These are phyloP conservation scores for Hygrophila difformis DNA, from an alignment of 257 asterid genomes.

Conservation along the genomic window DNA sequence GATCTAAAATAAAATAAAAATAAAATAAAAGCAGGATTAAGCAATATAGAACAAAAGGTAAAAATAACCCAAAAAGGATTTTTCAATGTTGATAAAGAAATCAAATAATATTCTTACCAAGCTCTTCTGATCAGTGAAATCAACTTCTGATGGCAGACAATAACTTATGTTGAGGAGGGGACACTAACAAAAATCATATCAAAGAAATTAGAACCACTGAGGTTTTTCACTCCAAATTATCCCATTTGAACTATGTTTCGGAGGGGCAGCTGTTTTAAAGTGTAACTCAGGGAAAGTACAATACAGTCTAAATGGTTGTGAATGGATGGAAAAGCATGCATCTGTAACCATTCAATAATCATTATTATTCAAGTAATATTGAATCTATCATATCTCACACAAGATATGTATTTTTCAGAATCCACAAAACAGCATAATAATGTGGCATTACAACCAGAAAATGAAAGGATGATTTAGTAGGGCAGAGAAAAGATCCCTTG, in stretches of 20 bases:
- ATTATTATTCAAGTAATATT: slow-evolving; percentile 1
- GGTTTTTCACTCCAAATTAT: slow-evolving; percentile 4
- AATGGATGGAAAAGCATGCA: no score
- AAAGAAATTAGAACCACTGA: slow-evolving; percentile 18
- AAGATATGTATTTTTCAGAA: slow-evolving; percentile 16
- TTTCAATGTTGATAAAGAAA: neutral
- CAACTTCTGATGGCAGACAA: slow-evolving; percentile 68
- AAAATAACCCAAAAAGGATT: neutral
- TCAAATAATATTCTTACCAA: slow-evolving; percentile 33
- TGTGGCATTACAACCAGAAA: neutral
- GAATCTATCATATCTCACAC: slow-evolving; percentile 12
- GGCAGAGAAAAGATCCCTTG: slow-evolving; percentile 19
- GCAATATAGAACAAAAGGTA: slow-evolving; percentile 8
- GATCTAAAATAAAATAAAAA: slow-evolving; percentile 41
- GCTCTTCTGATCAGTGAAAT: slow-evolving; percentile 38
- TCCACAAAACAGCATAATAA: slow-evolving; percentile 4
- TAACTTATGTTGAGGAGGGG: slow-evolving; percentile 73
- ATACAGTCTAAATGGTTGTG: no score
- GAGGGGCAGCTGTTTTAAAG: no score
- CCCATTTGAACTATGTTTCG: neutral
- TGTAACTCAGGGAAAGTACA: no score
- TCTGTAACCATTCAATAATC: no score
- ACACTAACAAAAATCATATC: slow-evolving; percentile 35
- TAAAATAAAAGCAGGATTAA: slow-evolving; percentile 15
- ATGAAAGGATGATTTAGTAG: slow-evolving; percentile 3